Evolutionary conservation across 139 green algal species (phyloP).

Genomic region (Chlorella sp.): DNA sequence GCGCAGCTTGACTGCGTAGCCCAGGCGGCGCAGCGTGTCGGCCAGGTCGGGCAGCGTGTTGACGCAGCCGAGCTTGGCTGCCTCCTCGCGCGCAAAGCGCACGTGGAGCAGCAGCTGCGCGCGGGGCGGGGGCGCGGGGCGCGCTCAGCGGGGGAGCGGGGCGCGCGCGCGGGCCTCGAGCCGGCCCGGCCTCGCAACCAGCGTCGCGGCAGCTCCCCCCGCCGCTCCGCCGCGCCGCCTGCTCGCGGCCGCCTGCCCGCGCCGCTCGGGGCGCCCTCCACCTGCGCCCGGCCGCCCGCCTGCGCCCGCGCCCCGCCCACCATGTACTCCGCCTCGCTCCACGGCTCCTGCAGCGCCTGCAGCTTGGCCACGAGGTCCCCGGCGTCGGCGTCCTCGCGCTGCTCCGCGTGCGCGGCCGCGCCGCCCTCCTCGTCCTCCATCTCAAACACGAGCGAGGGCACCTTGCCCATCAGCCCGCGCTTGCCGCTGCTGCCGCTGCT

Average conservation of each 20-base stretch:
- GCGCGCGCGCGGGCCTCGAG: too few relatives aligned
- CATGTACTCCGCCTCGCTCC: conserved; percentile 31
- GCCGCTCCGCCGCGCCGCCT: too few relatives aligned
- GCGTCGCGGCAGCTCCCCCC: too few relatives aligned
- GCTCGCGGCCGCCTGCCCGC: too few relatives aligned
- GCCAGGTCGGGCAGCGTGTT: conserved; percentile 35
- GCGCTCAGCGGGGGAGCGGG: too few relatives aligned
- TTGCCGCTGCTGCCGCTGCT: not conserved
- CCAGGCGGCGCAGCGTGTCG: conserved; percentile 39
- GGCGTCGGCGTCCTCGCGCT: not conserved
- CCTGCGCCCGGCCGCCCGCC: too few relatives aligned
- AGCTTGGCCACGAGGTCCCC: not conserved
- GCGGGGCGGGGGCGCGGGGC: too few relatives aligned
- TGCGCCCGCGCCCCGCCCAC: not conserved
- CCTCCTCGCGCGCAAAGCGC: conserved; percentile 26
- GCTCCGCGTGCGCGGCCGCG: not conserved
- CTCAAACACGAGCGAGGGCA: conserved; percentile 58
- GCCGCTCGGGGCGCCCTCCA: too few relatives aligned
- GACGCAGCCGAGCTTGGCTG: not conserved
- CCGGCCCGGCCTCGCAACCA: too few relatives aligned
- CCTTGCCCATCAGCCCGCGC: conserved; percentile 39
- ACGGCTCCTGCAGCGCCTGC: conserved; percentile 27
- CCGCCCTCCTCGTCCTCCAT: conserved; percentile 41
- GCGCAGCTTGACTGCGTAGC: conserved; percentile 47
- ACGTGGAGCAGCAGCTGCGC: conserved; percentile 43